Evolutionary conservation across 2,329 filamentous ascomycete species (phyloP), one percentile per base, ranked within the genome.

Genomic region (Ophiostoma ulmi): DNA sequence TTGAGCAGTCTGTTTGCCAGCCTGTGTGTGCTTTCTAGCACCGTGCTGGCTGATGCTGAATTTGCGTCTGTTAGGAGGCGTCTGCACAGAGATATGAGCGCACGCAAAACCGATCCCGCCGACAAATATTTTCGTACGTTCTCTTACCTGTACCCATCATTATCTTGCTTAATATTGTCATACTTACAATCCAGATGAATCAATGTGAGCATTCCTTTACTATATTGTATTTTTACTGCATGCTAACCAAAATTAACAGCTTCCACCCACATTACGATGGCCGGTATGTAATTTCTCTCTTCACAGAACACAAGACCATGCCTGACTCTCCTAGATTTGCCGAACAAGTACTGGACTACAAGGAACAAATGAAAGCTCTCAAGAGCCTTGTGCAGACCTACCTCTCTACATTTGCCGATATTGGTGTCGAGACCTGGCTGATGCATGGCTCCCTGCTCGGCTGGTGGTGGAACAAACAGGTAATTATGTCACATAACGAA

Each of bases 371-470:
- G 31, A 83, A 87, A 38, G 88, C 86, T 1, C 83, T 93, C 71
- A 85, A 83, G 68, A 84, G 88, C 74, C 86, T 94, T 75, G 84
- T 93, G 69, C 87, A 89, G 75, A 88, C 91, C 38, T 94, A 93
- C 77, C 82, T 94, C 67, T 81, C 85, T 61, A 91, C 89, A 39
- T 90, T 91, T 76, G 81, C 83, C 67, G 84, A 87, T 52, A 82
- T 91, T 39, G 85, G 87, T 1, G 79, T 93, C 71, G 89, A 94
- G 78, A 93, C 91, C 6, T 94, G 92, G 92, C 86, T 94, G 72
- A 91, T 92, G 76, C 91, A 94, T 77, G 90, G 91, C n/a, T 91
- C 90, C n/a, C 81, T 94, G 39, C 81, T 95, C 41, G 92, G 91
- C 7, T 95, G 92, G 92, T 94, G 91, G 91, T 94, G 91, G 91